Percentiles rank a stretch among this genome's conserved stretches.
These are phyloP conservation scores for Tetramitus jugosus DNA, from an alignment of 208 protist species.

Conservation along the genomic window DNA sequence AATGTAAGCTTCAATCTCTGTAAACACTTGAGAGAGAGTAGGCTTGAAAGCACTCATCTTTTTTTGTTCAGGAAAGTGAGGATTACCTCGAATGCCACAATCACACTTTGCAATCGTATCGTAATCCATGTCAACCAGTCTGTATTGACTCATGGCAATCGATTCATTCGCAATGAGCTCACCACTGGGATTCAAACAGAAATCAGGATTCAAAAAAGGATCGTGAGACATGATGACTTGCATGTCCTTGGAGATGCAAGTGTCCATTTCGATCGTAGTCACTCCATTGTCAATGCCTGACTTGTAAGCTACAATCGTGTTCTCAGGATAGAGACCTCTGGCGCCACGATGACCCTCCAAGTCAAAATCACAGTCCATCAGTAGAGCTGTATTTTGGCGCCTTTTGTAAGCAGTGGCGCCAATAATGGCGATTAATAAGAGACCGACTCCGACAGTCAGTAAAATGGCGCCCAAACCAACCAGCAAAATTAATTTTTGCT, in stretches of 20 bases:
- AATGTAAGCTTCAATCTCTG: neutral
- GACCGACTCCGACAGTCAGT: too few relatives aligned
- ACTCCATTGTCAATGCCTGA: neutral
- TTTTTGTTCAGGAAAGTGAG: neutral
- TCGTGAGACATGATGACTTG: neutral
- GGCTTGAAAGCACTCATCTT: neutral
- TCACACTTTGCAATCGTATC: neutral
- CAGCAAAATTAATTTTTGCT: too few relatives aligned
- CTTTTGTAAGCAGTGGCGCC: too few relatives aligned
- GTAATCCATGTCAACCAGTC: neutral
- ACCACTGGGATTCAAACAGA: neutral
- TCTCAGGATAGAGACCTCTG: neutral
- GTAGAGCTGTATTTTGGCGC: too few relatives aligned
- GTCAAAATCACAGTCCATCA: too few relatives aligned
- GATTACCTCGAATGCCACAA: neutral
- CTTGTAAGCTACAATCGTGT: neutral
- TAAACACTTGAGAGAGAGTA: neutral
- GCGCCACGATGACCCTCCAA: too few relatives aligned
- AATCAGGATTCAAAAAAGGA: neutral
- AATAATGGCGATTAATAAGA: too few relatives aligned
- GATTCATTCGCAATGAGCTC: neutral
- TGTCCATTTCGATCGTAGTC: neutral
- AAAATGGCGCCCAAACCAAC: too few relatives aligned
- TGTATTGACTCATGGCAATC: neutral
- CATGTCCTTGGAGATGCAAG: neutral